Evolutionary conservation across 2,329 filamentous ascomycete genomes (phyloP), one percentile per base, ranked within the genome.

Genomic region (Colletotrichum brevisporum): DNA sequence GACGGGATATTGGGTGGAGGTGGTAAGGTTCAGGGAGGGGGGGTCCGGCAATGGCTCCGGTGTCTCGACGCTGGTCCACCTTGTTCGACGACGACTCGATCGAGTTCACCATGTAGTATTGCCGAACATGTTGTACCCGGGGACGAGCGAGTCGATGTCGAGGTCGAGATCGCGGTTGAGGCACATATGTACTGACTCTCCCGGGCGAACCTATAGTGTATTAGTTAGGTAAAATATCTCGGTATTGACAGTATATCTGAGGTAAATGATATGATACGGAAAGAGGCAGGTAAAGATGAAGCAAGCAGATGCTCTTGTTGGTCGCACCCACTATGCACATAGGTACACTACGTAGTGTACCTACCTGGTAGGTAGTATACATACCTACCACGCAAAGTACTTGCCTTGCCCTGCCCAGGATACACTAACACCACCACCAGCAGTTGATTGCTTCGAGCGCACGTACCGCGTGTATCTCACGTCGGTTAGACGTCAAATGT

Each of bases 401-500:
- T 24, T 24, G 21, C 6, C 45, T 18, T 47, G 8, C 16, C 45
- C 45, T 47, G 16, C 16, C 16, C 16, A 18, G 45, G 18, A 18
- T 16, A 63, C 39, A n/a, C n/a, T n/a, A n/a, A n/a, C n/a, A n/a
- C n/a, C n/a, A n/a, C 47, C 57, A 52, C 47, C 59, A 53, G 65
- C 47, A 64, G n/a, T 45, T 48, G 43, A 48, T 48, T 48, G 41
- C 31, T 36, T 36, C 56, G 13, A 59, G 16, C 21, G 31, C 41
- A 41, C 56, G 48, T 26, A 18, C 39, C 62, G 62, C 67, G 67
- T 63, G 67, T 18, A 45, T 63, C 62, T 57, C 55, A 48, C 12
- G 55, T 47, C 56, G 55, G 62, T 55, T 67, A 58, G 51, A 69
- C 67, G 67, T 67, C 62, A 67, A 55, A 69, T 69, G 67, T 69